Base-by-base conservation (phyloP, 2,329 filamentous ascomycete species). In the Colletotrichum australisinense region DNA sequence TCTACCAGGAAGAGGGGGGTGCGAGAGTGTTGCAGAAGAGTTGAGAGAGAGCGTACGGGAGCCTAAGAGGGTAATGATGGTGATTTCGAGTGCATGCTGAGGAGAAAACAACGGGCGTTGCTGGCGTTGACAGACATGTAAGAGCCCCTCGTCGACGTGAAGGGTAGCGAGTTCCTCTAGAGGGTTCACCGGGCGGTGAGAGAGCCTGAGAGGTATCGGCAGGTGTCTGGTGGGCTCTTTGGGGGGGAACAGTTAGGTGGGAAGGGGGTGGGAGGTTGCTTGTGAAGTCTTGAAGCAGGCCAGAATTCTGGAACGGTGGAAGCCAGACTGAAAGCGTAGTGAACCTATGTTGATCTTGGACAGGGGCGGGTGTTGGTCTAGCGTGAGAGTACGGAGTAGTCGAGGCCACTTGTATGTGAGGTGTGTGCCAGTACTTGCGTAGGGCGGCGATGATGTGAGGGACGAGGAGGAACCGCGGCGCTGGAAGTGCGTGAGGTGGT, bases 101-200 rank as follows among this genome's bases (percentile, higher is more conserved):
- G 49, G 68, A 71, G 67, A 56, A 66, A 62, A 73, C 71, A 71
- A 66, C 49, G 12, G 30, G 12, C 35, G 67, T 66, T 66, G 62
- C 60, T 71, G n/a, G 71, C 24, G 56, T 71, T 73, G 67, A 49
- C 62, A 63, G 71, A 66, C 62, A 63, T 73, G 71, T 73, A 71
- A 71, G 71, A 71, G 60, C 32, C 70, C 67, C 55, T 73, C 71
- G 62, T 62, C 46, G 49, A 28, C 24, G 28, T 22, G 46, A 59
- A 57, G 30, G 69, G 65, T 16, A 68, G 69, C 49, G 35, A 64
- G 30, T 42, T 67, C n/a, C 32, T 67, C 38, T 46, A 56, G 35
- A 65, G 67, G 55, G 67, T 62, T 71, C 56, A 73, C 71, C 67
- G 62, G 60, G 67, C 71, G 71, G 71, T 73, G 71, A 73, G 62